Evolutionary conservation across 768 basidiomycete species (phyloP).

Genomic region (Termitomyces bulborhizus): DNA sequence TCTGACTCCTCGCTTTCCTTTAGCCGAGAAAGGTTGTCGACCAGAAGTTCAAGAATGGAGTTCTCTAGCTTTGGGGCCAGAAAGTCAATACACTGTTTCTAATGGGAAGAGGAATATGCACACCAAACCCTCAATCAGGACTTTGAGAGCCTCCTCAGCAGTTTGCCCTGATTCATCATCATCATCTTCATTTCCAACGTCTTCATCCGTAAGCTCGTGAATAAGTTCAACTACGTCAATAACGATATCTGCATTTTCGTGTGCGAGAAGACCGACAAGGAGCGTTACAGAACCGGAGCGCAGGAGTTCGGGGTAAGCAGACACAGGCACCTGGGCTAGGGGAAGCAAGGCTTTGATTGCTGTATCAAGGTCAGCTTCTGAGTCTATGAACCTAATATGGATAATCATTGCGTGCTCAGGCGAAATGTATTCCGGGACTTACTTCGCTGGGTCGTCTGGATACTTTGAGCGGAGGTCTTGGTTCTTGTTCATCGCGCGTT

Average conservation of each 20-base stretch:
- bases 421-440: slow-evolving; percentile 5
- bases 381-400: slow-evolving; percentile 86
- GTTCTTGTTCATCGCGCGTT: slow-evolving; percentile 90
- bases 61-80: slow-evolving; percentile 56
- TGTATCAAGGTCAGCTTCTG: slow-evolving; percentile 89
- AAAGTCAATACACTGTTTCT: slow-evolving; percentile 4
- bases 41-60: slow-evolving; percentile 81
- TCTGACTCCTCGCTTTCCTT: slow-evolving; percentile 91
- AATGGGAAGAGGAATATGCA: slow-evolving; percentile 21
- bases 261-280: slow-evolving; percentile 81
- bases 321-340: slow-evolving; percentile 73
- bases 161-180: slow-evolving; percentile 61
- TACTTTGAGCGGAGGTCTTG: slow-evolving; percentile 96
- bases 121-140: slow-evolving; percentile 73
- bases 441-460: slow-evolving; percentile 90
- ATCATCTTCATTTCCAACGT: slow-evolving; percentile 74
- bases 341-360: slow-evolving; percentile 86
- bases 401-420: not conserved
- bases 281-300: slow-evolving; percentile 63
- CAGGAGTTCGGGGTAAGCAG: slow-evolving; percentile 89
- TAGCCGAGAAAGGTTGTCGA: slow-evolving; percentile 83
- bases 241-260: slow-evolving; percentile 97
- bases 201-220: slow-evolving; percentile 94
- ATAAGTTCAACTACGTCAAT: slow-evolving; percentile 91
- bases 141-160: slow-evolving; percentile 62